Evolutionary conservation across 2,329 filamentous ascomycete genomes (phyloP), one percentile per base, ranked within the genome.

Genomic region (Fusarium sp.): DNA sequence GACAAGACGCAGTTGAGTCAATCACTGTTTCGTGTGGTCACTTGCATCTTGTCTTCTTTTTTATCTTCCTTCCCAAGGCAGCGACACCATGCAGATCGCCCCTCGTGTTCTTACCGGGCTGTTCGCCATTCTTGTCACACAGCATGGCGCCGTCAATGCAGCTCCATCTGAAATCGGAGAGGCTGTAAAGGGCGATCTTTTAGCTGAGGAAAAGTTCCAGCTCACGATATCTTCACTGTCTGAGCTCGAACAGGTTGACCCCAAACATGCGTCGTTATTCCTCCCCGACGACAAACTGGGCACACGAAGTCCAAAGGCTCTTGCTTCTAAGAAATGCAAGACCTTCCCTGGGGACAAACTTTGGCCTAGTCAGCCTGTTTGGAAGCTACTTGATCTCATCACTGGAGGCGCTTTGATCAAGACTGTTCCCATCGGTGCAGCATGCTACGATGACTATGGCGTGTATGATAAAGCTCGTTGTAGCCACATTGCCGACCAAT

Each of bases 371-470:
- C 43, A 56, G 1, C 14, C 62, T 4, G 61, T 75, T 2, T 81
- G 79, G 79, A 67, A 72, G 11, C 53, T 81, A 5, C 78, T 83
- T n/a, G 62, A 82, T 51, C 52, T 78, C 19, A 73, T 82, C 16
- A 67, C 64, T 16, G 77, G 76, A 23, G 77, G 76, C 14, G 72
- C 74, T 14, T 58, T 81, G 10, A 75, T 80, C 50, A 70, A 77
- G 67, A 78, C 78, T 1, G 63, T 77, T 3, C 80, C 79, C 0
- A 67, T 79, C 9, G 78, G 74, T 6, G 76, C 78, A 7, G 62
- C 71, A 4, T 81, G 79, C 61, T 80, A 79, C 39, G 44, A 65
- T 2, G 72, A 64, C 19, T 62, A 53, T 3, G 66, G 62, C 11
- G 62, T 74, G n/a, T 77, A 76, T 50, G 62, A 79, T 41, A 66